Percentiles rank a stretch among this genome's conserved stretches.
These are phyloP conservation scores for Ogataea sp. DNA, from an alignment of 805 yeast species.

Conservation along the genomic window DNA sequence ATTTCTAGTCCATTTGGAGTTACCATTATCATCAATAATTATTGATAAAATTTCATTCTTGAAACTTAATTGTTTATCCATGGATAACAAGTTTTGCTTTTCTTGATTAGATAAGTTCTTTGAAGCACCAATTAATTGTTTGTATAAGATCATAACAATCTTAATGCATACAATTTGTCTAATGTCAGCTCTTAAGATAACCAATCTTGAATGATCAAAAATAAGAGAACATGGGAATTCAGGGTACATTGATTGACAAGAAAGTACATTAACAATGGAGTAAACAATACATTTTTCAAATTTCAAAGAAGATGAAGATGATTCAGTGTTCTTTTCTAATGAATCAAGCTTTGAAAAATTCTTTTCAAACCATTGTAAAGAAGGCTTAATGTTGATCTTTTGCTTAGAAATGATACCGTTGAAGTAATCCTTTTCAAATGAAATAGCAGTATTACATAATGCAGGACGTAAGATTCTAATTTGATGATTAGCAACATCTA, in stretches of 20 bases:
- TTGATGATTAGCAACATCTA: constrained; percentile 93
- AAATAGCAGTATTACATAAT: constrained; percentile 77
- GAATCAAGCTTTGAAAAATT: constrained; percentile 17
- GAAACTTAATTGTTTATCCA: constrained; percentile 35
- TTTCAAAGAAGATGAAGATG: no score
- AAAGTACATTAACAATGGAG: constrained; percentile 54
- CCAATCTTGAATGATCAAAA: constrained; percentile 76
- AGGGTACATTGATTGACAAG: constrained; percentile 73
- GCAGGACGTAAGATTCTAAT: constrained; percentile 79
- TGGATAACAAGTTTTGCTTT: constrained; percentile 25
- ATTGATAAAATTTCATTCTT: constrained; percentile 71
- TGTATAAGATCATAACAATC: constrained; percentile 63
- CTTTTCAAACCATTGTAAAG: constrained; percentile 57
- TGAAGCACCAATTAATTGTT: constrained; percentile 46
- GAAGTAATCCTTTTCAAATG: constrained; percentile 82
- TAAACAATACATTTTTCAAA: constrained; percentile 26
- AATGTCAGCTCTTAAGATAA: constrained; percentile 74
- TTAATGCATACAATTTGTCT: constrained; percentile 78
- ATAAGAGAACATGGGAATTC: constrained; percentile 80
- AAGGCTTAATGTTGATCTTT: constrained; percentile 51
- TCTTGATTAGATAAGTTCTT: constrained; percentile 22
- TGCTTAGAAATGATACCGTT: constrained; percentile 41
- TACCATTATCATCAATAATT: constrained; percentile 79
- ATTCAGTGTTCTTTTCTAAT: no score
- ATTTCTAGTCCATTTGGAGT: constrained; percentile 85